A percentile compares a stretch with the other conserved stretches of the same genome.
These are phyloP conservation scores for Solanum pinnatisectum DNA, from an alignment of 257 asterid species.

Conservation along the genomic window DNA sequence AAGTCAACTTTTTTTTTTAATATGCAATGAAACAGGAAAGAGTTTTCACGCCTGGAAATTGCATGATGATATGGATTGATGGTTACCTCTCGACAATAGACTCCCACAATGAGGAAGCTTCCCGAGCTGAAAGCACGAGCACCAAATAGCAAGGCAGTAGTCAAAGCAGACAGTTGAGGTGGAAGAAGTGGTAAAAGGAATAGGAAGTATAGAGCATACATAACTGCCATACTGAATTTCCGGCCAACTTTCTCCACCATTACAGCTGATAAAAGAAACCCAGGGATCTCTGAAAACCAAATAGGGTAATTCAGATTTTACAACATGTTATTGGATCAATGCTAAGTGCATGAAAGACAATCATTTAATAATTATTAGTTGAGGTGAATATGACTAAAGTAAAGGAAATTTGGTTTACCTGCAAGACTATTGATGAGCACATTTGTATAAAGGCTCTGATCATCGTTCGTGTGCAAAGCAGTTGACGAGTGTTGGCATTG, in stretches of 20 bases:
- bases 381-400: neutral
- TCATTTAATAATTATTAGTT: neutral
- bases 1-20: neutral
- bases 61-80: neutral
- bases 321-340: neutral
- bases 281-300: constrained; percentile 57
- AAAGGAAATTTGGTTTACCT: constrained; percentile 19
- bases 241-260: constrained; percentile 63
- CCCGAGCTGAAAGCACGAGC: constrained; percentile 54
- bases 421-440: constrained; percentile 66
- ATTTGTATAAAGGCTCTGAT: constrained; percentile 39
- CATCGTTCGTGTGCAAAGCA: constrained; percentile 6
- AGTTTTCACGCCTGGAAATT: neutral
- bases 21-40: neutral
- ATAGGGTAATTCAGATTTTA: neutral
- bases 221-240: constrained; percentile 48
- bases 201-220: constrained; percentile 29
- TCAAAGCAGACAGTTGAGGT: constrained; percentile 20
- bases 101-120: constrained; percentile 24
- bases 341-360: too few relatives aligned
- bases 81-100: neutral
- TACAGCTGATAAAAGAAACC: constrained; percentile 44
- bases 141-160: constrained; percentile 45
- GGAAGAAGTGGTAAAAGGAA: constrained; percentile 45
- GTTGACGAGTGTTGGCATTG: constrained; percentile 29